phyloP scores from a whole-genome alignment of 78 protist genomes.

The Dictyostelium intermedium region DNA sequence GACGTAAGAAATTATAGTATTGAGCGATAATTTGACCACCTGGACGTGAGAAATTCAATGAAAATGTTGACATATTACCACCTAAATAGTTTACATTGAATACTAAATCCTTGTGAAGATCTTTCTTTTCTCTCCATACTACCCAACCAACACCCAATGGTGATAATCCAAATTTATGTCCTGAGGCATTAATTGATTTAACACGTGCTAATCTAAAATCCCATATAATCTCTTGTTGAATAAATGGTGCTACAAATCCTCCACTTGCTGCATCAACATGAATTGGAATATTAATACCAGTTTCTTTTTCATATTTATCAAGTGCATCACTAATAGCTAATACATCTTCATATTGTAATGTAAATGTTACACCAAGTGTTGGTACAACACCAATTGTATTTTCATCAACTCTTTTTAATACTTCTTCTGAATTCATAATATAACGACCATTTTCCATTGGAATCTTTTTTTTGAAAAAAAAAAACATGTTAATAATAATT shows the following conservation, averaged over 20 bases:
- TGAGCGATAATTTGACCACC: constrained; percentile 54
- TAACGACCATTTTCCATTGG: constrained; percentile 9
- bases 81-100: constrained; percentile 69
- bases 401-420: constrained; percentile 36
- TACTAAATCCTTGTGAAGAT: constrained; percentile 36
- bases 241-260: constrained; percentile 81
- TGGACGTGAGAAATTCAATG: constrained; percentile 60
- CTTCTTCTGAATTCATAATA: constrained; percentile 48
- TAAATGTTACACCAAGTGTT: constrained; percentile 66
- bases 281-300: constrained; percentile 56
- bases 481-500: too few relatives aligned
- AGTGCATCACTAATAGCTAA: constrained; percentile 13
- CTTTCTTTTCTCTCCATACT: constrained; percentile 27
- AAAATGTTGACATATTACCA: constrained; percentile 55
- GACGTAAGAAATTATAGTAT: constrained; percentile 55
- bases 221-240: constrained; percentile 27
- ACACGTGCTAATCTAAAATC: constrained; percentile 72
- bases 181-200: constrained; percentile 50
- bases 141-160: constrained; percentile 66
- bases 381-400: constrained; percentile 68
- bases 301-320: constrained; percentile 24
- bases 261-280: constrained; percentile 86
- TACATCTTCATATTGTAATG: constrained; percentile 68
- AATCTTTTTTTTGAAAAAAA: neutral
- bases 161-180: constrained; percentile 74